Evolutionary conservation across 2,329 filamentous ascomycete genomes (phyloP).

Genomic region (Pyrenophora graminea): DNA sequence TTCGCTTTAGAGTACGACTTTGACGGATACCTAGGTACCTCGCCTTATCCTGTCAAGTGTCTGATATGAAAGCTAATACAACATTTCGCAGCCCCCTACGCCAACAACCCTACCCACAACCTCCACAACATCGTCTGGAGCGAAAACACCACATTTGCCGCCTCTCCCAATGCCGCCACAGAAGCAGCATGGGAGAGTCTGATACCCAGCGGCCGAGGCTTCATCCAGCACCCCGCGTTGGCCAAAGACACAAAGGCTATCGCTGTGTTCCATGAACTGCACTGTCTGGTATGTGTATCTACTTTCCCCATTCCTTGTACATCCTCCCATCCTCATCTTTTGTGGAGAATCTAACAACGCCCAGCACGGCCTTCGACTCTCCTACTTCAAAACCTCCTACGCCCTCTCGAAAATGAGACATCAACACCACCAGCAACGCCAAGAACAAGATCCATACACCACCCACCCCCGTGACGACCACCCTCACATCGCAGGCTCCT

Average conservation of each 20-base stretch:
- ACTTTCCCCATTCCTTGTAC: neutral
- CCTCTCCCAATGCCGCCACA: conserved; percentile 46
- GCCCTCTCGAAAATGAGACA: conserved; percentile 3
- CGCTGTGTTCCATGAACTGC: conserved; percentile 12
- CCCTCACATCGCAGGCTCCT: neutral
- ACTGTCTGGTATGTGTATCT: conserved; percentile 8
- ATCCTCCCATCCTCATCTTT: no score
- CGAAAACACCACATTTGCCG: conserved; percentile 53
- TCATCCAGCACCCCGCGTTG: conserved; percentile 3
- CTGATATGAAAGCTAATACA: no score
- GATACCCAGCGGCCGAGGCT: conserved; percentile 8
- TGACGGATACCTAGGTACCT: no score
- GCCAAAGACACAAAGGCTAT: conserved; percentile 3
- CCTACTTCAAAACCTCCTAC: conserved; percentile 8
- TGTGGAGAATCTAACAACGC: no score
- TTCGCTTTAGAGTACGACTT: no score
- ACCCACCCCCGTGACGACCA: neutral
- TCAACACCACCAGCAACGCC: neutral
- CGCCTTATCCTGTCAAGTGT: no score
- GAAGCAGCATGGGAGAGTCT: conserved; percentile 3
- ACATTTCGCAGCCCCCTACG: no score
- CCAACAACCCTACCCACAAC: neutral
- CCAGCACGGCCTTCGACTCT: neutral
- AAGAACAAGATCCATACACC: neutral
- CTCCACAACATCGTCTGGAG: conserved; percentile 8